Evolutionary conservation across 805 yeast species (phyloP).

Genomic region (Metschnikowia reukaufii): DNA sequence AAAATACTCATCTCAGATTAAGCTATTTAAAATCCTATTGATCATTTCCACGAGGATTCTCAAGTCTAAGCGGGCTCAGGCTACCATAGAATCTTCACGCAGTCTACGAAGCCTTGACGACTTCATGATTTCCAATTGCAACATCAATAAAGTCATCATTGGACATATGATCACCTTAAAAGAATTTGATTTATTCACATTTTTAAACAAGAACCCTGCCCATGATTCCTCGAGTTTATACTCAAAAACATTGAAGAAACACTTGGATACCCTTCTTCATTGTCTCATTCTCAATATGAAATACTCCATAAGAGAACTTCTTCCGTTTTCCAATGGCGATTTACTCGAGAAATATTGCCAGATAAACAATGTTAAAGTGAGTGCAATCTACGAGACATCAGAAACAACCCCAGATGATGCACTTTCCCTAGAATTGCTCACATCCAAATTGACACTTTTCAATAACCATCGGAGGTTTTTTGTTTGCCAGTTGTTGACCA

Average conservation of each 20-base stretch:
- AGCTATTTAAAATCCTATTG: conserved; percentile 33
- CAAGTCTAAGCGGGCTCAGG: conserved; percentile 25
- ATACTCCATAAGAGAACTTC: conserved; percentile 27
- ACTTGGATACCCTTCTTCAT: conserved; percentile 27
- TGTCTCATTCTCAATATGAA: conserved; percentile 31
- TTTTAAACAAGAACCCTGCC: conserved; percentile 10
- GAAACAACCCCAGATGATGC: conserved; percentile 8
- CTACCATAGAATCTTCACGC: conserved; percentile 26
- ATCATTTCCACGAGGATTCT: conserved; percentile 30
- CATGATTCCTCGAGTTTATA: not conserved
- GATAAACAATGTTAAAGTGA: conserved; percentile 35
- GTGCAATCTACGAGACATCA: conserved; percentile 14
- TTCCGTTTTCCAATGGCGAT: conserved; percentile 38
- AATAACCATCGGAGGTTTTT: conserved; percentile 39
- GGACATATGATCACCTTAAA: conserved; percentile 31
- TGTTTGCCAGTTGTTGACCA: conserved; percentile 38
- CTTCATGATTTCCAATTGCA: conserved; percentile 35
- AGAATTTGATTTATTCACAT: conserved; percentile 30
- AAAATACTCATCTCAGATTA: conserved; percentile 16
- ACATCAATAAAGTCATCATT: conserved; percentile 38
- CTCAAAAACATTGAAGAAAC: conserved; percentile 13
- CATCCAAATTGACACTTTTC: conserved; percentile 27
- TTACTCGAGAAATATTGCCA: conserved; percentile 40
- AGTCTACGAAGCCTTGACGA: conserved; percentile 26
- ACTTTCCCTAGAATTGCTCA: conserved; percentile 15